Conservation (phyloP, 1,284 basidiomycete species). For the Apiotrichum sp. region DNA sequence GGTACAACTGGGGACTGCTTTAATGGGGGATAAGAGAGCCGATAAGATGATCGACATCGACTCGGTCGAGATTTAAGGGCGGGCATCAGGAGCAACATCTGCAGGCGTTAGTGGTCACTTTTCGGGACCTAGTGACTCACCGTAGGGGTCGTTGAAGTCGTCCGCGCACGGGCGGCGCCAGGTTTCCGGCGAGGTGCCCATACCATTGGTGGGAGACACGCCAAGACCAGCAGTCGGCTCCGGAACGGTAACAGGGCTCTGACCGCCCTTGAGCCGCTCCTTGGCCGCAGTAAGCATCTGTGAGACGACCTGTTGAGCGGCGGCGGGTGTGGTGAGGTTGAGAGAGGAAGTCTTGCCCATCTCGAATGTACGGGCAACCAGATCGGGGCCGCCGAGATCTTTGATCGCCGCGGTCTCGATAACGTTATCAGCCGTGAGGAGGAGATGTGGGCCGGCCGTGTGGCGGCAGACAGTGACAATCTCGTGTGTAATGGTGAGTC, state of each 20-base stretch:
- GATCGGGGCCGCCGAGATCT: slow-evolving; percentile 16
- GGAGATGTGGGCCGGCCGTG: slow-evolving; percentile 12
- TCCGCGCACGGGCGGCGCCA: background rate
- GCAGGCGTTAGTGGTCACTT: background rate
- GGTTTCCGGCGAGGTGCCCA: background rate
- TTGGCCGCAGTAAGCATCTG: background rate
- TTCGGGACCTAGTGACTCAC: background rate
- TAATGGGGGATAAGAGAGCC: no score
- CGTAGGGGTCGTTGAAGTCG: slow-evolving; percentile 5
- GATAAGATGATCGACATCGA: no score
- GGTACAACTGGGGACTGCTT: no score
- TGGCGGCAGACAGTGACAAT: slow-evolving; percentile 15
- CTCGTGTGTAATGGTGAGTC: slow-evolving; percentile 13
- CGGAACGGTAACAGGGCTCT: background rate
- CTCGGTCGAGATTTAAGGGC: background rate
- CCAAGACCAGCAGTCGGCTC: background rate
- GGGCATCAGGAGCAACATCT: slow-evolving; percentile 1
- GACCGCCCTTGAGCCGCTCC: background rate
- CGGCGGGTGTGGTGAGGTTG: background rate
- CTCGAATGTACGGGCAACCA: background rate
- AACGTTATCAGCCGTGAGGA: slow-evolving; percentile 11
- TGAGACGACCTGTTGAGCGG: background rate
- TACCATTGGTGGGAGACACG: background rate
- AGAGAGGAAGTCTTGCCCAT: background rate
- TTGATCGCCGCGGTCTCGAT: slow-evolving; percentile 9